Evolutionary conservation across 306 rosid genomes (phyloP).

Genomic region (Prunus salicina): DNA sequence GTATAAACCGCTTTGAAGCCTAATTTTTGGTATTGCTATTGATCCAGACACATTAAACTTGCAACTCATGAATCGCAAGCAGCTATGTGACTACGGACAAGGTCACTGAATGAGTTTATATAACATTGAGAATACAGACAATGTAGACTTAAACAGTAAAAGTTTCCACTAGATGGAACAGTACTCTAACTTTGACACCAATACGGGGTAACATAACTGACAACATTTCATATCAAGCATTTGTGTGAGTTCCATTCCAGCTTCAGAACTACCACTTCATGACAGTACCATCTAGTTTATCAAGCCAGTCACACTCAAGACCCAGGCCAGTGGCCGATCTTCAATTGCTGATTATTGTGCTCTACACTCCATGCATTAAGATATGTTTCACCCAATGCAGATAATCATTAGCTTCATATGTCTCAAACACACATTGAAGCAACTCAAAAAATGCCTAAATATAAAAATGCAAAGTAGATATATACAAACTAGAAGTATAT

Average conservation of each 20-base stretch:
- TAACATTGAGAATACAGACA: background rate
- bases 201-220: background rate
- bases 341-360: background rate
- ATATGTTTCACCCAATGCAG: background rate
- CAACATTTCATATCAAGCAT: background rate
- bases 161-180: background rate
- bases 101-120: background rate
- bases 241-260: background rate
- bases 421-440: background rate
- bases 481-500: background rate
- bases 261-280: background rate
- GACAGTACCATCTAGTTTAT: background rate
- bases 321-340: background rate
- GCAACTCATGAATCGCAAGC: no score
- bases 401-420: background rate
- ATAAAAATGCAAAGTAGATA: background rate
- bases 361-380: background rate
- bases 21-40: background rate
- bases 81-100: background rate
- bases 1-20: background rate
- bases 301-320: background rate
- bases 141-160: background rate
- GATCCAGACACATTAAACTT: background rate
- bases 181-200: background rate
- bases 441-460: background rate